phyloP scores from a whole-genome alignment of 129 eudicot genomes.

The Saussurea involucrata region DNA sequence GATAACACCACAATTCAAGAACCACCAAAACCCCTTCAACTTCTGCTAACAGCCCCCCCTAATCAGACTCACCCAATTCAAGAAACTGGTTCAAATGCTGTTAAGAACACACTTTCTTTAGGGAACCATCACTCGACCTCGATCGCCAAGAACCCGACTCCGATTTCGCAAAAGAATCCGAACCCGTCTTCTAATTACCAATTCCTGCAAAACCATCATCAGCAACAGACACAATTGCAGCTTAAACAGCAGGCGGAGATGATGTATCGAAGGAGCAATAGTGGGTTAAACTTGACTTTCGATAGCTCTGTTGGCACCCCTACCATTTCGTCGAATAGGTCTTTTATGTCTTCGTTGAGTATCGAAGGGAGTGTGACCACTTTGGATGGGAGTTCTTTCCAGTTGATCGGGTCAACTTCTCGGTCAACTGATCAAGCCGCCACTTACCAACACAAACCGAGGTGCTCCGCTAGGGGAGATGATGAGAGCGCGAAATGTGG shows the following conservation, averaged over 20 bases:
- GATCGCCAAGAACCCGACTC: conserved; percentile 44
- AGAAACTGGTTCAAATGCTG: conserved; percentile 41
- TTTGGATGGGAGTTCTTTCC: conserved; percentile 69
- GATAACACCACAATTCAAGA: conserved; percentile 43
- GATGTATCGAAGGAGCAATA: conserved; percentile 65
- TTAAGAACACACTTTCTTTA: conserved; percentile 40
- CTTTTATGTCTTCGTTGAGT: conserved; percentile 88
- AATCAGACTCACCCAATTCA: conserved; percentile 35
- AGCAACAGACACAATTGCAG: conserved; percentile 39
- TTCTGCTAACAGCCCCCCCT: conserved; percentile 28
- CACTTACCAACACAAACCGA: conserved; percentile 58
- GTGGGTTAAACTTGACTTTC: conserved; percentile 82
- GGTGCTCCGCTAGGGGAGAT: conserved; percentile 75
- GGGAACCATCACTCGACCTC: conserved; percentile 35
- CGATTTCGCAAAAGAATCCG: conserved; percentile 36
- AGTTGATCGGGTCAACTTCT: conserved; percentile 52
- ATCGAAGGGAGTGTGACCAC: conserved; percentile 93
- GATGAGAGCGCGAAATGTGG: conserved; percentile 86
- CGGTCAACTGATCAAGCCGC: conserved; percentile 65
- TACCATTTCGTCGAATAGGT: conserved; percentile 75
- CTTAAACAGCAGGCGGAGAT: conserved; percentile 72
- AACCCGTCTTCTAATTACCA: conserved; percentile 34
- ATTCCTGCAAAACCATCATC: conserved; percentile 55
- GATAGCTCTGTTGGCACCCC: conserved; percentile 69
- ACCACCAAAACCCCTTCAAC: conserved; percentile 41